Conservation (phyloP, 176 grass and related monocot genomes). For the Stipa capillata region DNA sequence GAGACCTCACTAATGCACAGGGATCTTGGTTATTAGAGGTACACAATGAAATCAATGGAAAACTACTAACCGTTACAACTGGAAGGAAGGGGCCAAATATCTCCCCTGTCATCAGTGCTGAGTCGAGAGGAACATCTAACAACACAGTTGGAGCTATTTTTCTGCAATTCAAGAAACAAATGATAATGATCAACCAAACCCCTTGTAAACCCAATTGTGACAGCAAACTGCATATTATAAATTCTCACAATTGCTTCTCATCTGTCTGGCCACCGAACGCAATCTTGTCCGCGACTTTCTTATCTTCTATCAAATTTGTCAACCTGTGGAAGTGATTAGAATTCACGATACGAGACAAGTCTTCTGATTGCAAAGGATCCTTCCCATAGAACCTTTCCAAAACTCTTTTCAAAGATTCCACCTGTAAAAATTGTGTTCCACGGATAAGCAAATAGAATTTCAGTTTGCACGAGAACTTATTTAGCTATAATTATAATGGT, state of each 20-base stretch:
- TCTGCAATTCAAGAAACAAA: conserved; percentile 32
- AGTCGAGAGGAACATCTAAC: conserved; percentile 67
- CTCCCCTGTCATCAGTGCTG: conserved; percentile 57
- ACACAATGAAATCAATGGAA: not conserved
- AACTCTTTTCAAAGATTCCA: conserved; percentile 59
- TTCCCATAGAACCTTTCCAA: conserved; percentile 76
- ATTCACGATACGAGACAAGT: conserved; percentile 86
- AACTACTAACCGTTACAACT: conserved; percentile 62
- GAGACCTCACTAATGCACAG: too few relatives aligned
- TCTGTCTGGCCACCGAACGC: conserved; percentile 56
- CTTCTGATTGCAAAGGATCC: conserved; percentile 59
- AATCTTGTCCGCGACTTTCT: conserved; percentile 59
- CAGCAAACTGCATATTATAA: not conserved
- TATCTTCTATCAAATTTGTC: conserved; percentile 55
- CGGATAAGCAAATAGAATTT: not conserved
- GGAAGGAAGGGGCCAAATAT: conserved; percentile 88
- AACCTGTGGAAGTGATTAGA: conserved; percentile 54
- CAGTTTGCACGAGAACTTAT: not conserved
- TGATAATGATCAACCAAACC: not conserved
- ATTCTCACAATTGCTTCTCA: conserved; percentile 62
- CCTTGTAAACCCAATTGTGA: not conserved
- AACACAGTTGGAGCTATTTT: conserved; percentile 75
- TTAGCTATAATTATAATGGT: not conserved
- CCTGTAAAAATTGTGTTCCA: conserved; percentile 35
- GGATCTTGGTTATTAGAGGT: too few relatives aligned